These are phyloP conservation scores for Carpinus fangiana DNA, from an alignment of 306 rosid species.

Conservation along the genomic window DNA sequence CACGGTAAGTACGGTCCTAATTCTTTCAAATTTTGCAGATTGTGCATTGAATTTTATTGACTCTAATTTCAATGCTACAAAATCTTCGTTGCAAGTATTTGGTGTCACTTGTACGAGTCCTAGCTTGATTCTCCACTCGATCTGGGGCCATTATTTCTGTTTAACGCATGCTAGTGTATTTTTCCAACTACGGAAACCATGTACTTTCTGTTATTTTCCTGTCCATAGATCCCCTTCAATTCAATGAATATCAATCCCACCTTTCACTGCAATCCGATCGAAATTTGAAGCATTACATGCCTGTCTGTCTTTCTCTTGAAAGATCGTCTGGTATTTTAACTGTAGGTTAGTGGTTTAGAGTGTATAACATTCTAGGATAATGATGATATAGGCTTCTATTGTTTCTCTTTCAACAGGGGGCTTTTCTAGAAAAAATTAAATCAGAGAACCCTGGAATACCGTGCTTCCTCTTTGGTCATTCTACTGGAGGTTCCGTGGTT, in stretches of 20 bases:
- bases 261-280: background rate
- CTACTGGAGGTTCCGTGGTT: constrained; percentile 99
- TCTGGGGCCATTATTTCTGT: background rate
- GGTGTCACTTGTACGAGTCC: background rate
- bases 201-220: background rate
- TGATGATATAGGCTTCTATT: background rate
- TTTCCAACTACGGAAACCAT: background rate
- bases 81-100: background rate
- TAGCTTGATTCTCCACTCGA: background rate
- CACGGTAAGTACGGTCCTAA: constrained; percentile 55
- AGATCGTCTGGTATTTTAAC: constrained; percentile 9
- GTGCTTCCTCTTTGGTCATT: constrained; percentile 97
- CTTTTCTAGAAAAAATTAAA: constrained; percentile 81
- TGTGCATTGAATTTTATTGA: background rate
- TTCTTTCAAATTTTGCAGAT: background rate
- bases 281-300: background rate
- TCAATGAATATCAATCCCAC: background rate
- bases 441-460: constrained; percentile 89
- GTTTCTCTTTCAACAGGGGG: constrained; percentile 51
- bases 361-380: constrained; percentile 6
- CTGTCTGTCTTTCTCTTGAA: background rate
- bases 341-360: background rate
- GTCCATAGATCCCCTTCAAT: background rate
- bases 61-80: background rate
- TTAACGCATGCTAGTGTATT: background rate